Evolutionary conservation across 768 basidiomycete genomes (phyloP).

Genomic region (Krasilnikovozyma curviuscula): DNA sequence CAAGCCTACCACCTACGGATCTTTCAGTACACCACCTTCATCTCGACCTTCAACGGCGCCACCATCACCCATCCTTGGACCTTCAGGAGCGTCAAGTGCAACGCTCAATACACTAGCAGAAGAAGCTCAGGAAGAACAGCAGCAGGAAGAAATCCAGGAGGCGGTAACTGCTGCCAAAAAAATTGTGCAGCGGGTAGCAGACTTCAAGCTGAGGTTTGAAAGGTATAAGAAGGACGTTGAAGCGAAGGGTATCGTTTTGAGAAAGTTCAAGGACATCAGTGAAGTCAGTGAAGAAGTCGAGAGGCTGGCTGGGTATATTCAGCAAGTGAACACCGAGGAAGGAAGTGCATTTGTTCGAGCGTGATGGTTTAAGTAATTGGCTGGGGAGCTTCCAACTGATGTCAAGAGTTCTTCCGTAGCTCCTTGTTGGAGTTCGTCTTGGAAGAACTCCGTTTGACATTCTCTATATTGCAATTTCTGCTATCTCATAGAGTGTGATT

Average conservation of each 20-base stretch:
- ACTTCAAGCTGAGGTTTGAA: slow-evolving; percentile 5
- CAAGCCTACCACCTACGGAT: neutral
- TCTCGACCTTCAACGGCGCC: neutral
- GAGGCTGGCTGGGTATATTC: no score
- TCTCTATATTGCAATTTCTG: no score
- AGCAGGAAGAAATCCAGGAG: slow-evolving; percentile 3
- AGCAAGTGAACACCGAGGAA: no score
- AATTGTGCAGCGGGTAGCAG: neutral
- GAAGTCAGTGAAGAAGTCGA: no score
- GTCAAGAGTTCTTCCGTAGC: no score
- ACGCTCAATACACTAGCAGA: neutral
- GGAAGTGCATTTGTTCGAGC: no score
- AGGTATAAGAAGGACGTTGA: neutral
- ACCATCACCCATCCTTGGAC: neutral
- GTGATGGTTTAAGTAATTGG: no score
- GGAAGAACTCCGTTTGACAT: no score
- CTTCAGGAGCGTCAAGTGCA: neutral
- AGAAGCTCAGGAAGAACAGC: neutral
- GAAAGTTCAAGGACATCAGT: slow-evolving; percentile 3
- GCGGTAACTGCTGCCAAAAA: slow-evolving; percentile 5
- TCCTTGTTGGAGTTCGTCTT: no score
- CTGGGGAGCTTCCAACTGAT: no score
- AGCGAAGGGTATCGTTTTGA: slow-evolving; percentile 1
- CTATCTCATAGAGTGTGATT: no score
- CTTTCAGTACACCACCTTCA: slow-evolving; percentile 4